Percentiles rank a stretch among this genome's conserved stretches.
Conservation (phyloP, 2,329 filamentous ascomycete genomes). For the Grosmannia huntii region DNA sequence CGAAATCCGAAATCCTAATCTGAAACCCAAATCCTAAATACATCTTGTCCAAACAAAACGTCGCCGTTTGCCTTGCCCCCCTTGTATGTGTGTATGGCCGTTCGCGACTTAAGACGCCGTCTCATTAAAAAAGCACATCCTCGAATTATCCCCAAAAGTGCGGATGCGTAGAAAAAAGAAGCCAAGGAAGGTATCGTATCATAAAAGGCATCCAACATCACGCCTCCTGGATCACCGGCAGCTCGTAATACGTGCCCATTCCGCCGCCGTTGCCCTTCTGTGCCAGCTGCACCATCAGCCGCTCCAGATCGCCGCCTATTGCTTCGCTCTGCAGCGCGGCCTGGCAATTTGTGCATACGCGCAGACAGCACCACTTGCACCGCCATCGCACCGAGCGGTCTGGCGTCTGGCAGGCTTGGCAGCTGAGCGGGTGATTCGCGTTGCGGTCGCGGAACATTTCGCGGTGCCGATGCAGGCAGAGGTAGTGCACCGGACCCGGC, state of each 20-base stretch:
- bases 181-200: too few relatives aligned
- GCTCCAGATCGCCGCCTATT: conserved; percentile 29
- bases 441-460: conserved; percentile 37
- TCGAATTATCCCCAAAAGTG: not conserved
- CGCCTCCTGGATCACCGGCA: conserved; percentile 6
- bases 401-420: conserved; percentile 36
- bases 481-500: conserved; percentile 25
- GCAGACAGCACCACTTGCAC: conserved; percentile 37
- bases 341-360: conserved; percentile 37
- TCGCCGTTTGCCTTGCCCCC: not conserved
- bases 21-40: too few relatives aligned
- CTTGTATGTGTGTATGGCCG: not conserved
- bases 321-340: conserved; percentile 27
- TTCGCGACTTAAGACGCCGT: not conserved
- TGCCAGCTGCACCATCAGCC: conserved; percentile 22
- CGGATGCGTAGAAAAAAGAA: not conserved
- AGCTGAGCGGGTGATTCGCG: conserved; percentile 35
- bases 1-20: too few relatives aligned
- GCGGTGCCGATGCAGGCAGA: conserved; percentile 35
- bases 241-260: not conserved
- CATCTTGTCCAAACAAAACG: not conserved
- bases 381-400: conserved; percentile 32
- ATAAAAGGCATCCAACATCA: not conserved
- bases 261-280: not conserved
- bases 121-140: not conserved